A percentile compares a stretch with the other conserved stretches of the same genome.
Conservation (phyloP, 805 yeast genomes). For the Soucietia sequanensis region DNA sequence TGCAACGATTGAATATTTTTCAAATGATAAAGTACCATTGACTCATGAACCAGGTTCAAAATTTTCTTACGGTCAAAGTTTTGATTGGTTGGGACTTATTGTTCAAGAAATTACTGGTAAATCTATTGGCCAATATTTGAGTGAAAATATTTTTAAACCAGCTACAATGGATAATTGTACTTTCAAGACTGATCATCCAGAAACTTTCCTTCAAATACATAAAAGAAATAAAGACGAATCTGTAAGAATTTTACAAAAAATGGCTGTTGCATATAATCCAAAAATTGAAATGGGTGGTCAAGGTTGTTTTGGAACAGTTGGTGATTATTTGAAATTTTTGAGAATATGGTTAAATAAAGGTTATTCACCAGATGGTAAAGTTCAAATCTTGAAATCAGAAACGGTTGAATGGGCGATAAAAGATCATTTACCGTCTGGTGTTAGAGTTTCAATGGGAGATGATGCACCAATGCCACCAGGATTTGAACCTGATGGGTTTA, state of each 20-base stretch:
- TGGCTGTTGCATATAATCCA: conserved; percentile 19
- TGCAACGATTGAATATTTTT: conserved; percentile 24
- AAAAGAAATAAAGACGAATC: conserved; percentile 14
- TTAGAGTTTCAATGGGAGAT: conserved; percentile 15
- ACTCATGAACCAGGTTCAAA: conserved; percentile 37
- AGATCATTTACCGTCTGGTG: conserved; percentile 30
- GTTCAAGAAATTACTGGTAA: conserved; percentile 33
- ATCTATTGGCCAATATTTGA: conserved; percentile 29
- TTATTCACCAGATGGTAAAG: conserved; percentile 34
- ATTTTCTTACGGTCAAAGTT: conserved; percentile 37
- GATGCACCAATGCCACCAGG: conserved; percentile 11
- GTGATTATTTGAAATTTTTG: conserved; percentile 37
- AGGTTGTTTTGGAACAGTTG: conserved; percentile 37
- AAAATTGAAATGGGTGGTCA: conserved; percentile 44
- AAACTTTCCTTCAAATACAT: conserved; percentile 14
- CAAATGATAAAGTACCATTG: conserved; percentile 24
- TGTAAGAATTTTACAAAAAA: conserved; percentile 9
- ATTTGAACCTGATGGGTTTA: conserved; percentile 25
- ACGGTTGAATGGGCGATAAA: conserved; percentile 31
- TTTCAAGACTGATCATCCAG: conserved; percentile 15
- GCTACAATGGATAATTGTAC: conserved; percentile 32
- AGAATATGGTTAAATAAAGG: conserved; percentile 42
- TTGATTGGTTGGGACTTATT: conserved; percentile 40
- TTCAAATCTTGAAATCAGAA: conserved; percentile 22
- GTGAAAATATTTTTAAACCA: conserved; percentile 30